These are phyloP conservation scores for Trichomonascus vanleenenianus DNA, from an alignment of 805 yeast species.

Conservation along the genomic window DNA sequence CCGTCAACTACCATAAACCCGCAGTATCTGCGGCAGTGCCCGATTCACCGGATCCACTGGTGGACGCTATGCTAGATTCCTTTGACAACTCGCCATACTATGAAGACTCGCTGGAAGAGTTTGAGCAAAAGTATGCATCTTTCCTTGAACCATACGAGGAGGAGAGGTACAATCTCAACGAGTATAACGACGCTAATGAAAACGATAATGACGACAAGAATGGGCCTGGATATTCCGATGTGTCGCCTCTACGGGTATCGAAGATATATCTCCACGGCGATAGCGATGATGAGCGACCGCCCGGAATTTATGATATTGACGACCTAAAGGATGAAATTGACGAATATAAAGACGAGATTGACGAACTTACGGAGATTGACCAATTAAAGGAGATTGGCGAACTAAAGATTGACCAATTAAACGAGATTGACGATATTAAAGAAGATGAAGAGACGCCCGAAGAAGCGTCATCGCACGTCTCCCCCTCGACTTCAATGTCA, in stretches of 20 bases:
- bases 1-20: conserved; percentile 44
- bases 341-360: conserved; percentile 1
- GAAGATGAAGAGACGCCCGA: not conserved
- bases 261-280: too few species aligned
- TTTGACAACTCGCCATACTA: too few species aligned
- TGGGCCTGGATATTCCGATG: not conserved
- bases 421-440: conserved; percentile 1
- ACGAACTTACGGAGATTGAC: too few species aligned
- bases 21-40: not conserved
- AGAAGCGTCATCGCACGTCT: not conserved
- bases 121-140: too few species aligned
- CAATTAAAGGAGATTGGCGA: too few species aligned
- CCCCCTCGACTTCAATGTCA: conserved; percentile 19
- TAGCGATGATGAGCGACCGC: too few species aligned
- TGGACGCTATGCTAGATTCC: too few species aligned
- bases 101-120: too few species aligned
- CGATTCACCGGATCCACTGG: too few species aligned
- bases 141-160: not conserved
- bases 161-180: conserved; percentile 6
- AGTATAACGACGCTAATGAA: not conserved
- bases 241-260: too few species aligned
- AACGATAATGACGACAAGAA: not conserved
- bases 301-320: too few species aligned
- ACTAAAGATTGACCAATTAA: not conserved
- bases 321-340: not conserved